These are phyloP conservation scores for Bipolaris sorokiniana DNA, from an alignment of 2,329 filamentous ascomycete genomes.

Conservation along the genomic window DNA sequence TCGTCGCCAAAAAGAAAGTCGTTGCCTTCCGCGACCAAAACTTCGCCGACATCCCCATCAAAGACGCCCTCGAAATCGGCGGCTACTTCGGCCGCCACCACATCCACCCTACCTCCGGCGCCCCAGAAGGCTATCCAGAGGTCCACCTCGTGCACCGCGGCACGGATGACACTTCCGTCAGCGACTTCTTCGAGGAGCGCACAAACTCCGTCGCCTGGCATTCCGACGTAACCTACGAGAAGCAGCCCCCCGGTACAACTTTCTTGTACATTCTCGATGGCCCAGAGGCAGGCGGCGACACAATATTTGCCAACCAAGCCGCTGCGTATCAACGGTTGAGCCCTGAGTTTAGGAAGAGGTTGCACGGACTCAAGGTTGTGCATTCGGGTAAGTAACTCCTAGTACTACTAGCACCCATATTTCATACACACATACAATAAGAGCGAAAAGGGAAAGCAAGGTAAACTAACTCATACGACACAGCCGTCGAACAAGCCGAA, in stretches of 20 bases:
- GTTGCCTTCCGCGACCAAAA: conserved; percentile 78
- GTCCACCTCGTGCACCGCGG: conserved; percentile 80
- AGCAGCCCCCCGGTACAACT: conserved; percentile 86
- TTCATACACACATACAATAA: no score
- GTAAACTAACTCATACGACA: conserved; percentile 33
- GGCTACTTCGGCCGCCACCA: conserved; percentile 82
- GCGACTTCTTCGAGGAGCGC: conserved; percentile 69
- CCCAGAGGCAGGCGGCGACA: conserved; percentile 81
- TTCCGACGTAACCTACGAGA: conserved; percentile 85
- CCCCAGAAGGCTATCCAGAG: conserved; percentile 74
- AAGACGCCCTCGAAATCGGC: conserved; percentile 71
- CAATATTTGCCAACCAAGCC: conserved; percentile 78
- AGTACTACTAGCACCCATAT: no score
- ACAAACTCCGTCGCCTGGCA: conserved; percentile 89
- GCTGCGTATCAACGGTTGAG: conserved; percentile 83
- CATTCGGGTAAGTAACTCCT: conserved; percentile 67
- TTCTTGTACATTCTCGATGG: conserved; percentile 88
- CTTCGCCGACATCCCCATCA: conserved; percentile 68
- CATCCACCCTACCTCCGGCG: conserved; percentile 79
- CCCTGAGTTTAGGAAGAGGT: conserved; percentile 76
- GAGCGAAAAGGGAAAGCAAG: background rate
- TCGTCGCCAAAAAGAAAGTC: conserved; percentile 78
- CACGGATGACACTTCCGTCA: conserved; percentile 65
- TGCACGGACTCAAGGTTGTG: conserved; percentile 80
- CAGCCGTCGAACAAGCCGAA: conserved; percentile 72